Evolutionary conservation across 2,329 filamentous ascomycete species (phyloP), one percentile per base, ranked within the genome.

Genomic region (Fusarium continuum): DNA sequence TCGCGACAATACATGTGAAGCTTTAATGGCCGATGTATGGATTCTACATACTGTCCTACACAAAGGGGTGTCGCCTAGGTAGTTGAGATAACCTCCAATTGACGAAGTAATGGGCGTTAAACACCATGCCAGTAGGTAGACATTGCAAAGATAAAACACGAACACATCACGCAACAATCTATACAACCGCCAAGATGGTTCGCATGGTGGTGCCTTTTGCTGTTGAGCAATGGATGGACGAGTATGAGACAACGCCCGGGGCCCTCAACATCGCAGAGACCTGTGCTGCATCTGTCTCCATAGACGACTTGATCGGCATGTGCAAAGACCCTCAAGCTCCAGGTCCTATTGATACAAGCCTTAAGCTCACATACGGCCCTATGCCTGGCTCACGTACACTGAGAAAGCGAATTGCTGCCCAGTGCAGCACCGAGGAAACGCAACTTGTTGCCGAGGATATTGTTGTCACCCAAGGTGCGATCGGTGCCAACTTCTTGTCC

Each of bases 401-500:
- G 20, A 85, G 91, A 19, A 77, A 79, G 53, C 88, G 87, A 39
- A 82, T 95, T 13, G 85, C 90, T 6, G 78, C 82, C 16, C 79
- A 91, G 4, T 91, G 91, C 72, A 86, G 86, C 5, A 80, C 81
- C 19, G 84, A 86, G 76, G 59, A 74, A 75, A 78, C 79, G 6
- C 72, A 86, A 10, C 16, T 78, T 73, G 54, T 71, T 1, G 53
- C 72, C 2, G 86, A 92, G 14, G 87, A 90, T 68, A 83, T 96
- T 34, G 76, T 96, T 48, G 88, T 94, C 55, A 92, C 91, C 0
- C 86, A 89, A 25, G 93, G 93, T 9, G 92, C 91, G 13, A 96
- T 96, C 45, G 83, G 86, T 6, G 92, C 92, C n/a, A 96, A 96
- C 72, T 91, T 92, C 68, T 78, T 95, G n/a, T 78, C 88, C 3